These are phyloP conservation scores for Mycena epipterygia DNA, from an alignment of 768 basidiomycete genomes.

Conservation along the genomic window DNA sequence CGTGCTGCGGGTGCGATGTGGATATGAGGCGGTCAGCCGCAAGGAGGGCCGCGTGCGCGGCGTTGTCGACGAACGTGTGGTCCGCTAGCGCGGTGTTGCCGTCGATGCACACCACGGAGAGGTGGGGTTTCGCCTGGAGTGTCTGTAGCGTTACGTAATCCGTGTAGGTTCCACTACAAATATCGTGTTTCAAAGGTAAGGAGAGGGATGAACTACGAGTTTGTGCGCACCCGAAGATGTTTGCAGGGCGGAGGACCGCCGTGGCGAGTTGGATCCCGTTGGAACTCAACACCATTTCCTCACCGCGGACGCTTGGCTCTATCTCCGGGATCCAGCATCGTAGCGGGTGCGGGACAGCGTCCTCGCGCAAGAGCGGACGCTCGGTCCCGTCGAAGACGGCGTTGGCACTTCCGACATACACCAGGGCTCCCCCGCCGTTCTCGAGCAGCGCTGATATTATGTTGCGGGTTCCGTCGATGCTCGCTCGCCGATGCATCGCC, in stretches of 20 bases:
- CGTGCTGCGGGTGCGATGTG: constrained; percentile 50
- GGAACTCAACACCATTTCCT: constrained; percentile 13
- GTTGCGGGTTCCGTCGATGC: constrained; percentile 18
- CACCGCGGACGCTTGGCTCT: not conserved
- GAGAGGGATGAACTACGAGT: not conserved
- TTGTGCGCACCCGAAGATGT: constrained; percentile 9
- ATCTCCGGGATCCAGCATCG: not conserved
- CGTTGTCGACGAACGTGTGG: constrained; percentile 68
- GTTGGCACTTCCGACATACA: constrained; percentile 9
- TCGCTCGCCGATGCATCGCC: not conserved
- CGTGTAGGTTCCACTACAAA: constrained; percentile 48
- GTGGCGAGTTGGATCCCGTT: constrained; percentile 16
- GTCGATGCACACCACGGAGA: constrained; percentile 57
- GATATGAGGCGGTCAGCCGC: constrained; percentile 61
- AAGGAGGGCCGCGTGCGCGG: constrained; percentile 66
- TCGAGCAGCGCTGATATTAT: constrained; percentile 1
- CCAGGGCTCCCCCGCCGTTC: constrained; percentile 1
- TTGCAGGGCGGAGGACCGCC: constrained; percentile 22
- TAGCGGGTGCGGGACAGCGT: constrained; percentile 5
- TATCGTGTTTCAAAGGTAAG: constrained; percentile 24
- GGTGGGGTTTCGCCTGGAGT: not conserved
- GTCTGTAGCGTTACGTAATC: constrained; percentile 54
- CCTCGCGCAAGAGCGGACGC: constrained; percentile 8
- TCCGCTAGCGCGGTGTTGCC: constrained; percentile 63
- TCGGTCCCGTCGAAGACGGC: constrained; percentile 20